These are phyloP conservation scores for Celoporthe dispersa DNA, from an alignment of 2,329 filamentous ascomycete genomes.

Conservation along the genomic window DNA sequence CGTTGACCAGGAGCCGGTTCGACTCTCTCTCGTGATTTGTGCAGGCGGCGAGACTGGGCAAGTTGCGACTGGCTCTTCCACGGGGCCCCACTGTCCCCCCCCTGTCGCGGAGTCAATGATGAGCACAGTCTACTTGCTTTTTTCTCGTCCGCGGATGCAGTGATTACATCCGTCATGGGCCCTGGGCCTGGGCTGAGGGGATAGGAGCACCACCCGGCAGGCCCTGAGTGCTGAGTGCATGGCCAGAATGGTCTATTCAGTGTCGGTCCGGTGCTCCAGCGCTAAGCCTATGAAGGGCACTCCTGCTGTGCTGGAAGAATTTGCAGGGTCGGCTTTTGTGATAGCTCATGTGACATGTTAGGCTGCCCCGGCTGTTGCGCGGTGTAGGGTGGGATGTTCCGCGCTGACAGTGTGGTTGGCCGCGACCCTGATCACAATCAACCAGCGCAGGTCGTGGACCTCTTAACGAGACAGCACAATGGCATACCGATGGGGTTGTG, in stretches of 20 bases:
- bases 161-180: background rate
- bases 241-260: background rate
- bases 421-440: background rate
- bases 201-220: background rate
- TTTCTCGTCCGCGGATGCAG: constrained; percentile 9
- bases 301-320: background rate
- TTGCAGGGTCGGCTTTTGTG: background rate
- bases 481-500: background rate
- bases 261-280: constrained; percentile 5
- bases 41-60: background rate
- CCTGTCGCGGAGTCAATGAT: background rate
- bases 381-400: background rate
- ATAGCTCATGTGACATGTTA: constrained; percentile 2
- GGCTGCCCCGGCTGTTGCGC: background rate
- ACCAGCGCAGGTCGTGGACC: background rate
- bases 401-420: background rate
- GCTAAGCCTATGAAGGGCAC: constrained; percentile 3
- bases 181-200: background rate
- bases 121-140: constrained; percentile 7
- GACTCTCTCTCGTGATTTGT: background rate
- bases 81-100: background rate
- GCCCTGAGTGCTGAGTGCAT: background rate
- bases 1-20: background rate
- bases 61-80: background rate
- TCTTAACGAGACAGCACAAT: background rate